A percentile compares a stretch with the other conserved stretches of the same genome.
Conservation (phyloP, 73 alveolate genomes). For the Durusdinium trenchii region DNA sequence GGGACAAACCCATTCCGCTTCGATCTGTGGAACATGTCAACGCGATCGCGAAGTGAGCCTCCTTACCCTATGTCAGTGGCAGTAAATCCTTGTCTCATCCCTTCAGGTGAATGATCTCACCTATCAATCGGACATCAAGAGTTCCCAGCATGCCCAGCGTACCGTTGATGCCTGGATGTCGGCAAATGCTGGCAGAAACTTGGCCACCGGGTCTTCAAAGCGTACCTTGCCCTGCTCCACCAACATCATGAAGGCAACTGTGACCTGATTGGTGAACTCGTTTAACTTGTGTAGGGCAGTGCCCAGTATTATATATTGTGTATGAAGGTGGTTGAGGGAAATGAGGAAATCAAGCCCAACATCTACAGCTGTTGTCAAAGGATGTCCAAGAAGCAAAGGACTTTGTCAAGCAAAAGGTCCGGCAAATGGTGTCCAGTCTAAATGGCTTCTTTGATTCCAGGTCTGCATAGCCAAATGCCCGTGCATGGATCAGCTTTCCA, state of each 20-base stretch:
- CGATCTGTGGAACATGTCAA: no score
- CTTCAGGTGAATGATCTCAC: no score
- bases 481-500: slow-evolving; percentile 54
- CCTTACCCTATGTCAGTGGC: no score
- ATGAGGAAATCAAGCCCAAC: neutral
- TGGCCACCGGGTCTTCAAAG: slow-evolving; percentile 85
- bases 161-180: slow-evolving; percentile 53
- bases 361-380: neutral
- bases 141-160: no score
- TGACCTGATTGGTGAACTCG: slow-evolving; percentile 26
- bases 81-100: no score
- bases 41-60: no score
- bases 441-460: slow-evolving; percentile 56
- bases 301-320: neutral
- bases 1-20: no score
- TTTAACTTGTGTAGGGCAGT: neutral
- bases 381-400: slow-evolving; percentile 35
- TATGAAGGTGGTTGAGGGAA: neutral
- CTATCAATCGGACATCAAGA: no score
- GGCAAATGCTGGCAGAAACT: slow-evolving; percentile 64
- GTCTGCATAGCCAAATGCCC: slow-evolving; percentile 71
- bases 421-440: slow-evolving; percentile 65
- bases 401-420: slow-evolving; percentile 75
- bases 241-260: slow-evolving; percentile 85
- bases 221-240: slow-evolving; percentile 84